Evolutionary conservation across 2,329 filamentous ascomycete species (phyloP).

Genomic region (Pseudomassariella vexata): DNA sequence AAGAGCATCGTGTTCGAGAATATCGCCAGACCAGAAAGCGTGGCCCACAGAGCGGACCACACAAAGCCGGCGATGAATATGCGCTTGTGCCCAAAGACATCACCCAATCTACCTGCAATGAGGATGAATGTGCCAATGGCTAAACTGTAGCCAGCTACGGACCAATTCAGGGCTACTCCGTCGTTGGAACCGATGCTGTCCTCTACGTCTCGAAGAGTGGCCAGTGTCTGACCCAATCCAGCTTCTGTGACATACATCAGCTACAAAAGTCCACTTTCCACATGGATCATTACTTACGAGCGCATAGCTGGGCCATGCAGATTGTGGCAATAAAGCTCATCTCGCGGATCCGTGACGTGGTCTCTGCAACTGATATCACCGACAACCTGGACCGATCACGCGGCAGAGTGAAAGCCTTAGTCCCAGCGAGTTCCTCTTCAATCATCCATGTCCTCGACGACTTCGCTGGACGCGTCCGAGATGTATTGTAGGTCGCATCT

Average conservation of each 20-base stretch:
- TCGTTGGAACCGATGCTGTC: constrained; percentile 36
- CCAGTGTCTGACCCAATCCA: constrained; percentile 39
- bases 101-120: constrained; percentile 49
- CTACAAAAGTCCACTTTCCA: constrained; percentile 5
- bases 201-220: constrained; percentile 43
- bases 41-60: constrained; percentile 50
- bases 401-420: too few relatives aligned
- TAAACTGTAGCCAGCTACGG: constrained; percentile 51
- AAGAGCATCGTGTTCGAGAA: constrained; percentile 33
- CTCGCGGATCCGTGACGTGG: constrained; percentile 18
- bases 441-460: too few relatives aligned
- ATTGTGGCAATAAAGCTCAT: constrained; percentile 34
- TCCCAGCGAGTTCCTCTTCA: too few relatives aligned
- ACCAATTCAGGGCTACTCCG: constrained; percentile 45
- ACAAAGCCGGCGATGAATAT: constrained; percentile 47
- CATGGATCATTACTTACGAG: constrained; percentile 20
- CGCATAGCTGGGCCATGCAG: constrained; percentile 39
- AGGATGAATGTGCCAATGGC: constrained; percentile 53
- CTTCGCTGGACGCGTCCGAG: too few relatives aligned
- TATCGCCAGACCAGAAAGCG: constrained; percentile 36
- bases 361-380: too few relatives aligned
- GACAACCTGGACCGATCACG: too few relatives aligned
- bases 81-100: constrained; percentile 51
- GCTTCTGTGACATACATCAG: constrained; percentile 29
- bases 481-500: too few relatives aligned